These are phyloP conservation scores for Pseudogymnoascus sp. DNA, from an alignment of 2,329 filamentous ascomycete species.

Conservation along the genomic window DNA sequence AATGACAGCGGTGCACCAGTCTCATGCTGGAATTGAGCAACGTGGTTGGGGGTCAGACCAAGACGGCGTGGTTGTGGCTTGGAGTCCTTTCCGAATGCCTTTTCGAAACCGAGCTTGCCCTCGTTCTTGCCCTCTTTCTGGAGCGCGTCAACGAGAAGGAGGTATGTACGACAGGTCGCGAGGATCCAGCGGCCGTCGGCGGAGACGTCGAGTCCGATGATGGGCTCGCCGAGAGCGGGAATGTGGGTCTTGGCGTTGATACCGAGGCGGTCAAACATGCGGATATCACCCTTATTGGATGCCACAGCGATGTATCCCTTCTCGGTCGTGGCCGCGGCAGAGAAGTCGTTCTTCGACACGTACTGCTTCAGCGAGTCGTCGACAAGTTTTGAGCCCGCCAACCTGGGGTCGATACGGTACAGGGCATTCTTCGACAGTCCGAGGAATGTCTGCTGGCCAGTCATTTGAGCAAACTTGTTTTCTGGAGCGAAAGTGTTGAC, in stretches of 20 bases:
- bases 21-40: conserved; percentile 96
- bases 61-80: conserved; percentile 92
- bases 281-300: conserved; percentile 95
- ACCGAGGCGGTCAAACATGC: conserved; percentile 89
- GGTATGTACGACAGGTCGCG: conserved; percentile 87
- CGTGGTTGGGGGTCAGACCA: conserved; percentile 79
- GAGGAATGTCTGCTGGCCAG: conserved; percentile 86
- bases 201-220: conserved; percentile 89
- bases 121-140: conserved; percentile 94
- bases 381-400: conserved; percentile 85
- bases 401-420: conserved; percentile 86
- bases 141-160: conserved; percentile 83
- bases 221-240: conserved; percentile 87
- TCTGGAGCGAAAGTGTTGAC: conserved; percentile 89
- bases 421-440: conserved; percentile 89
- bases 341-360: conserved; percentile 94
- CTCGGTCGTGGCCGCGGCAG: conserved; percentile 84
- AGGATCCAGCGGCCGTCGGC: conserved; percentile 94
- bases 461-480: conserved; percentile 98
- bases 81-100: conserved; percentile 79
- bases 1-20: conserved; percentile 81
- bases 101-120: conserved; percentile 96
- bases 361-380: conserved; percentile 94
- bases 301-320: conserved; percentile 96
- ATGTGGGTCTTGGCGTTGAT: conserved; percentile 98